phyloP scores from a whole-genome alignment of 176 grass and related monocot species.

The Rhynchospora tenuis region DNA sequence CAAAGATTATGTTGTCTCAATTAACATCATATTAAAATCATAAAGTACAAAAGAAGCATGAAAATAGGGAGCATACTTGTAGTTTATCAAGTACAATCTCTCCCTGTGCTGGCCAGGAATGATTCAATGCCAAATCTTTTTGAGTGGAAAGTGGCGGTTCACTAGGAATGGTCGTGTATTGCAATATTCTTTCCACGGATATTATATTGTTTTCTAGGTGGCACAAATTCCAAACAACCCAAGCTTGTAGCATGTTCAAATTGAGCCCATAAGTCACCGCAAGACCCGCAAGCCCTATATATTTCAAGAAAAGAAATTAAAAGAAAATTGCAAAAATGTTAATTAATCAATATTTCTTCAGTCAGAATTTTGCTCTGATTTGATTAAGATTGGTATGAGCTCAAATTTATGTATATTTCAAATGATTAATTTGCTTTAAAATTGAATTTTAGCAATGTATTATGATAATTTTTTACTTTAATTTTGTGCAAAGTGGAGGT shows the following conservation, averaged over 20 bases:
- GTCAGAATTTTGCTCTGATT: no score
- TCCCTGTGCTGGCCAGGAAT: slow-evolving; percentile 21
- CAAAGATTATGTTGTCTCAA: not conserved
- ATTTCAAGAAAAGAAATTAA: not conserved
- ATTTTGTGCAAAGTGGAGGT: not conserved
- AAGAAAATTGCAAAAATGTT: not conserved
- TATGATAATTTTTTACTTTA: not conserved
- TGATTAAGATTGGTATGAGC: no score
- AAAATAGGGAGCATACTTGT: not conserved
- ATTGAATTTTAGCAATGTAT: not conserved
- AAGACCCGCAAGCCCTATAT: slow-evolving; percentile 65
- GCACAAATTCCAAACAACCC: slow-evolving; percentile 73
- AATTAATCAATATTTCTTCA: no score
- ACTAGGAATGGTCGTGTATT: slow-evolving; percentile 64
- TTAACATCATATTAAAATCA: not conserved
- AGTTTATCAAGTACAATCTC: slow-evolving; percentile 19
- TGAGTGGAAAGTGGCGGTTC: slow-evolving; percentile 58
- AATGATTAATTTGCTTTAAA: not conserved
- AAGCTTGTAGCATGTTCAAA: slow-evolving; percentile 68
- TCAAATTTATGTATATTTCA: not conserved
- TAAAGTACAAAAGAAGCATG: not conserved
- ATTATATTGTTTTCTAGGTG: slow-evolving; percentile 75
- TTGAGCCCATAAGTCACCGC: slow-evolving; percentile 86
- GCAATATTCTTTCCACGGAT: slow-evolving; percentile 87
- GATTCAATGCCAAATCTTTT: slow-evolving; percentile 12